These are phyloP conservation scores for Alternaria gaisen DNA, from an alignment of 2,329 filamentous ascomycete species.

Conservation along the genomic window DNA sequence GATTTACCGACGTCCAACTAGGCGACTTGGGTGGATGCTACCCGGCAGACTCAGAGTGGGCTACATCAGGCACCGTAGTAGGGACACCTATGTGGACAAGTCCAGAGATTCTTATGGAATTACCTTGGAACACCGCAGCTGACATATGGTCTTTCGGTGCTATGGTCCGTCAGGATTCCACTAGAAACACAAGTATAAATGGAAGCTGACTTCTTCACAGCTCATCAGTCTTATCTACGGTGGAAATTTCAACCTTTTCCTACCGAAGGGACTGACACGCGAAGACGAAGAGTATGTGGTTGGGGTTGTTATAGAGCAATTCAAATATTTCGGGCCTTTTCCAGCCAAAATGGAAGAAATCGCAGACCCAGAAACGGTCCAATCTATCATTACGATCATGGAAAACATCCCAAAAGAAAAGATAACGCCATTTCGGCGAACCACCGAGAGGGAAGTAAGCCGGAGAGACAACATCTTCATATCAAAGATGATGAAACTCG, in stretches of 20 bases:
- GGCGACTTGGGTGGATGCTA: conserved; percentile 45
- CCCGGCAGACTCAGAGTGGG: conserved; percentile 28
- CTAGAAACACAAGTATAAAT: conserved; percentile 3
- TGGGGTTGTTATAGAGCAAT: conserved; percentile 32
- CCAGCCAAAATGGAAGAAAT: conserved; percentile 32
- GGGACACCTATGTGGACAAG: conserved; percentile 52
- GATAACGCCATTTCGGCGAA: conserved; percentile 22
- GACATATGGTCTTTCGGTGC: conserved; percentile 55
- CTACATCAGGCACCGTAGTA: conserved; percentile 39
- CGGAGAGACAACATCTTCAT: conserved; percentile 44
- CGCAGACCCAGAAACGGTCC: conserved; percentile 24
- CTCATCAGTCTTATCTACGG: conserved; percentile 43
- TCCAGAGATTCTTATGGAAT: conserved; percentile 43
- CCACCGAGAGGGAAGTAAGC: conserved; percentile 22
- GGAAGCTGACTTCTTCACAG: conserved; percentile 22
- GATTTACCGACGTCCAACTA: conserved; percentile 49
- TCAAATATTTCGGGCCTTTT: conserved; percentile 38
- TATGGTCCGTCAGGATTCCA: conserved; percentile 36
- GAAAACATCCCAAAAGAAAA: conserved; percentile 21
- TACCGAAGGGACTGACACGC: conserved; percentile 28
- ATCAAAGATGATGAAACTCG: conserved; percentile 56
- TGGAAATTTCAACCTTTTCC: conserved; percentile 36
- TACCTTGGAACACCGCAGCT: conserved; percentile 48
- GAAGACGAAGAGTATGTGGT: conserved; percentile 35
- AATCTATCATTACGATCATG: conserved; percentile 21